Conservation (phyloP, 306 rosid genomes). For the Lablab purpureus region DNA sequence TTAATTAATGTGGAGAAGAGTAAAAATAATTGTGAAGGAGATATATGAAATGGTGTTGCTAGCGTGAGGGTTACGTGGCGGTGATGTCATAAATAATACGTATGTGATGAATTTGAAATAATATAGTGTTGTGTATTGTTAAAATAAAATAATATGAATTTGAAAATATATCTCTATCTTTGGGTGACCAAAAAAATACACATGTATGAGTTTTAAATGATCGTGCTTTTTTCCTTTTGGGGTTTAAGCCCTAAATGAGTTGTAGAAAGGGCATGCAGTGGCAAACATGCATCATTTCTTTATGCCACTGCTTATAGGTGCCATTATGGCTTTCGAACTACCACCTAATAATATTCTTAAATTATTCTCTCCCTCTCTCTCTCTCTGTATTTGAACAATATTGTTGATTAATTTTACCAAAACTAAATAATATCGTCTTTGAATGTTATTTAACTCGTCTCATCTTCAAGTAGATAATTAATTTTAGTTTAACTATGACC, state of each 20-base stretch:
- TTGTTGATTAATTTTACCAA: background rate
- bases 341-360: slow-evolving; percentile 4
- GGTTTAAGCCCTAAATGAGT: slow-evolving; percentile 44
- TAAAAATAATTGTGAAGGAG: background rate
- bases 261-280: slow-evolving; percentile 65
- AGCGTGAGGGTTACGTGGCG: slow-evolving; percentile 61
- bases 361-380: too few species aligned
- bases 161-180: background rate
- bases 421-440: background rate
- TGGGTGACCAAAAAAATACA: background rate
- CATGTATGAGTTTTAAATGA: slow-evolving; percentile 18
- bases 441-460: too few species aligned
- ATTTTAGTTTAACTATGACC: too few species aligned
- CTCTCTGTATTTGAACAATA: too few species aligned
- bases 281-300: slow-evolving; percentile 86
- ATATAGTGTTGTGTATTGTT: slow-evolving; percentile 32
- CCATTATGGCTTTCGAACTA: slow-evolving; percentile 69
- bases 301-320: slow-evolving; percentile 65
- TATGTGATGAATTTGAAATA: slow-evolving; percentile 17
- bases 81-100: slow-evolving; percentile 59
- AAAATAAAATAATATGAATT: background rate
- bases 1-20: background rate
- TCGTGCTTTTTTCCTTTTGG: slow-evolving; percentile 29
- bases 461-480: too few species aligned
- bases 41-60: slow-evolving; percentile 37